Percentiles rank a stretch among this genome's conserved stretches.
These are phyloP conservation scores for Aspergillus biplanus DNA, from an alignment of 495 filamentous ascomycete genomes.

Conservation along the genomic window DNA sequence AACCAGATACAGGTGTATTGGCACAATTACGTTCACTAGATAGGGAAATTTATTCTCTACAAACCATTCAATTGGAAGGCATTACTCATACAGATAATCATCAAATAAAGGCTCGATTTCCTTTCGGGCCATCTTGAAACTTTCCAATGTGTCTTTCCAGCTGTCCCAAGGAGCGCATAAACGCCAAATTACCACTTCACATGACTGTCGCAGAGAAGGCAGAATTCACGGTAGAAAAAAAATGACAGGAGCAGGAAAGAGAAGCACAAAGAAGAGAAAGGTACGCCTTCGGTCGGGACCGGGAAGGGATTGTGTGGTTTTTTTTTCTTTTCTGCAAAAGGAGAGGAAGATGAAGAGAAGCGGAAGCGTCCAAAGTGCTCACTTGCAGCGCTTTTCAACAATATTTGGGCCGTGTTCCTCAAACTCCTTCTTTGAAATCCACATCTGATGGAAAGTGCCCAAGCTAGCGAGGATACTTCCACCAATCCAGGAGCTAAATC, in stretches of 20 bases:
- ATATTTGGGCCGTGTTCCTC: slow-evolving; percentile 62
- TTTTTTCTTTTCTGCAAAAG: slow-evolving; percentile 1
- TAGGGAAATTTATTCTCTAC: background rate
- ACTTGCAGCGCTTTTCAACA: slow-evolving; percentile 66
- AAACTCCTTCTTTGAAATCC: slow-evolving; percentile 79
- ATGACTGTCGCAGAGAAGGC: background rate
- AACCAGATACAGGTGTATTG: too few relatives aligned
- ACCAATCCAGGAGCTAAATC: slow-evolving; percentile 93
- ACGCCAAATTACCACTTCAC: slow-evolving; percentile 10
- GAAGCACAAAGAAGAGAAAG: background rate
- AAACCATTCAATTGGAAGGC: slow-evolving; percentile 11
- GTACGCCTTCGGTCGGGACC: too few relatives aligned
- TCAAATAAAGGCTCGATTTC: background rate
- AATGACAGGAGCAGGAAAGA: background rate
- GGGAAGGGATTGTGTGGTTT: too few relatives aligned
- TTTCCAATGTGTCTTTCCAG: slow-evolving; percentile 15
- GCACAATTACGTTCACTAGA: too few relatives aligned
- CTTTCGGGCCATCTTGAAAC: background rate
- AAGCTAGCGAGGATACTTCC: slow-evolving; percentile 94
- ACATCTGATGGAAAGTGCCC: slow-evolving; percentile 99
- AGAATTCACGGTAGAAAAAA: background rate
- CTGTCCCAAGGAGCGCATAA: slow-evolving; percentile 13
- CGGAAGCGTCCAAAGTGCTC: slow-evolving; percentile 16
- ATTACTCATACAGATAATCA: slow-evolving; percentile 20
- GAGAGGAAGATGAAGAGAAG: slow-evolving; percentile 3